Percentiles rank a stretch among this genome's conserved stretches.
Conservation (phyloP, 495 filamentous ascomycete species). For the Parathielavia appendiculata region DNA sequence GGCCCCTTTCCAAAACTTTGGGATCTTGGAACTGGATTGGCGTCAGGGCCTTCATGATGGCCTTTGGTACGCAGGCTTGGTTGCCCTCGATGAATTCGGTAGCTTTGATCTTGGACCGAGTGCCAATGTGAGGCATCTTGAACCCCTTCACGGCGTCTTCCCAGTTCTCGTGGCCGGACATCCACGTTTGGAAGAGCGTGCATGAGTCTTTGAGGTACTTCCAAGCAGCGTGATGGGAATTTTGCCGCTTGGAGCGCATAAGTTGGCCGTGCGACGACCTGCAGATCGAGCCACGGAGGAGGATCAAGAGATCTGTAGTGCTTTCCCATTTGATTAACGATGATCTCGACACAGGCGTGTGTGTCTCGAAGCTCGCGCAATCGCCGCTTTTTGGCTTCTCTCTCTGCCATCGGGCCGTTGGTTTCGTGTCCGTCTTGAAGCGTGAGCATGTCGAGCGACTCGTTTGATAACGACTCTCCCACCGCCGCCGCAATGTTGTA, state of each 20-base stretch:
- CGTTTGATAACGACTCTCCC: neutral
- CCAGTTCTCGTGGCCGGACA: neutral
- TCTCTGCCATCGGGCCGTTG: neutral
- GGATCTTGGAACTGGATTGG: neutral
- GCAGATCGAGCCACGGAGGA: constrained; percentile 9
- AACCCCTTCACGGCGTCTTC: neutral
- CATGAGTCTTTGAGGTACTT: neutral
- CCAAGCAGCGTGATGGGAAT: neutral
- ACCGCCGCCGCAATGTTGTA: neutral
- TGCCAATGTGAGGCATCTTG: constrained; percentile 11
- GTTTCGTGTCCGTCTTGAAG: too few species aligned
- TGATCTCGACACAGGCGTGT: neutral
- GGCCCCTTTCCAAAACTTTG: constrained; percentile 4
- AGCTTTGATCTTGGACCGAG: constrained; percentile 4
- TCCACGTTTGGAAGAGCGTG: neutral
- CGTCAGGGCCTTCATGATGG: neutral
- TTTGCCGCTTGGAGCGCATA: neutral
- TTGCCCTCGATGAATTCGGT: constrained; percentile 5
- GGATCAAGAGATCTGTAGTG: neutral
- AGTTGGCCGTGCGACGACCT: neutral
- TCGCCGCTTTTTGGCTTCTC: constrained; percentile 5
- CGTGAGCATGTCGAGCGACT: neutral
- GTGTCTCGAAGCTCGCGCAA: constrained; percentile 3
- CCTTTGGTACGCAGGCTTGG: neutral
- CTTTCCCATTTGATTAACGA: constrained; percentile 8